phyloP scores from a whole-genome alignment of 768 basidiomycete genomes.

The Kwoniella sp. region DNA sequence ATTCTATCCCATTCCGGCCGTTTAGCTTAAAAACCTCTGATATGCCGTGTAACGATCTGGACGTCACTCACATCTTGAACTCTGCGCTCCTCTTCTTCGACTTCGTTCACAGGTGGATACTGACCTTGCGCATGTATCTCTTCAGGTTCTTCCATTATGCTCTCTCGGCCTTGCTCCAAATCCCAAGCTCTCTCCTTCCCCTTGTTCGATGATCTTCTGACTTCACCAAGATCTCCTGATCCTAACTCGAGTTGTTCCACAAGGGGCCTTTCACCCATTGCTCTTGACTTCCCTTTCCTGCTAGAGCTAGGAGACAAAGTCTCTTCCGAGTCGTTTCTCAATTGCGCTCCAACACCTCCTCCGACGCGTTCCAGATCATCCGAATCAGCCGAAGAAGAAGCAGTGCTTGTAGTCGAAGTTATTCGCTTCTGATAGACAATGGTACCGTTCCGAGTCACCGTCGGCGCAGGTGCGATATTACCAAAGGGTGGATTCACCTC shows the following conservation, averaged over 20 bases:
- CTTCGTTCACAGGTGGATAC: slow-evolving; percentile 45
- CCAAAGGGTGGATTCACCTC: slow-evolving; percentile 39
- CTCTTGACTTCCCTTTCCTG: slow-evolving; percentile 24
- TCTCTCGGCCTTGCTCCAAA: slow-evolving; percentile 33
- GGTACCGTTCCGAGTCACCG: slow-evolving; percentile 36
- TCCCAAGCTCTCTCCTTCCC: slow-evolving; percentile 41
- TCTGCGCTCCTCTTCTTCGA: slow-evolving; percentile 38
- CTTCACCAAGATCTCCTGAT: slow-evolving; percentile 20
- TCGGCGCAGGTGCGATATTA: slow-evolving; percentile 32
- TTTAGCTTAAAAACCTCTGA: neutral
- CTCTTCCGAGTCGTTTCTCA: slow-evolving; percentile 31
- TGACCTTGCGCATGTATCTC: slow-evolving; percentile 3
- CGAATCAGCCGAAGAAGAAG: slow-evolving; percentile 17
- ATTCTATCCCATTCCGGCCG: slow-evolving; percentile 29
- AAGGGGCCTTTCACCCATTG: neutral
- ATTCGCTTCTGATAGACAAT: slow-evolving; percentile 33
- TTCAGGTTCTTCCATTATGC: slow-evolving; percentile 25
- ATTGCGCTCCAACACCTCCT: slow-evolving; percentile 5
- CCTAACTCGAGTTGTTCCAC: slow-evolving; percentile 14
- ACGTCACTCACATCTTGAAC: slow-evolving; percentile 42
- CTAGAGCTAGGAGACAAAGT: slow-evolving; percentile 23
- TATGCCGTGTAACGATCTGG: no score
- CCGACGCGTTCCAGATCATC: slow-evolving; percentile 19
- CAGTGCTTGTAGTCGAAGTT: slow-evolving; percentile 13
- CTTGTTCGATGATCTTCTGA: slow-evolving; percentile 9